Percentiles rank a stretch among this genome's conserved stretches.
These are phyloP conservation scores for Xylaria sp. DNA, from an alignment of 2,329 filamentous ascomycete species.

Conservation along the genomic window DNA sequence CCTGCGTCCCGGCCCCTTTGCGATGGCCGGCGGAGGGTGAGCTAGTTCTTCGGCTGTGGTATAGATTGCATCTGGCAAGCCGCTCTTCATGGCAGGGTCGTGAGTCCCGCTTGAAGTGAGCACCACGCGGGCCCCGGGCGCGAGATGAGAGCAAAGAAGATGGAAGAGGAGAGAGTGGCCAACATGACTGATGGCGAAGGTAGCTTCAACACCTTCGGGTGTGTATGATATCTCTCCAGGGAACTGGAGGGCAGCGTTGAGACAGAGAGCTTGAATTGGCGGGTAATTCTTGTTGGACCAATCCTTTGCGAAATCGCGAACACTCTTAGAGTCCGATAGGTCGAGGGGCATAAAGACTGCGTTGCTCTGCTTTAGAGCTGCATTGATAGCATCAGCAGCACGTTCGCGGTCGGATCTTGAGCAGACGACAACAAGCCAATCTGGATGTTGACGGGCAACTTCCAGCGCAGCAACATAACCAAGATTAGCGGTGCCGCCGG, in stretches of 20 bases:
- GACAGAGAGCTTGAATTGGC: slow-evolving; percentile 56
- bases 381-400: slow-evolving; percentile 57
- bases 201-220: slow-evolving; percentile 56
- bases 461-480: slow-evolving; percentile 55
- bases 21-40: slow-evolving; percentile 48
- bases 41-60: slow-evolving; percentile 57
- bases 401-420: slow-evolving; percentile 55
- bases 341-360: slow-evolving; percentile 56
- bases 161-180: slow-evolving; percentile 62
- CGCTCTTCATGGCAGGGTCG: slow-evolving; percentile 56
- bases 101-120: slow-evolving; percentile 58
- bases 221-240: slow-evolving; percentile 50
- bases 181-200: slow-evolving; percentile 61
- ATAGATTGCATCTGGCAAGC: slow-evolving; percentile 56
- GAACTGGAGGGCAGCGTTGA: slow-evolving; percentile 61
- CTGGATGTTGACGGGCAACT: slow-evolving; percentile 54
- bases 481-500: slow-evolving; percentile 57
- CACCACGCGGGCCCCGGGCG: slow-evolving; percentile 54
- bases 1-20: slow-evolving; percentile 49
- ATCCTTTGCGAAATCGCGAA: slow-evolving; percentile 54
- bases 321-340: slow-evolving; percentile 51
- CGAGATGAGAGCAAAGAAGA: slow-evolving; percentile 55
- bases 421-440: slow-evolving; percentile 55
- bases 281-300: slow-evolving; percentile 51
- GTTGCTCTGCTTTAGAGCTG: slow-evolving; percentile 52